These are phyloP conservation scores for Manihot esculenta DNA, from an alignment of 441 rosid species.

Conservation along the genomic window DNA sequence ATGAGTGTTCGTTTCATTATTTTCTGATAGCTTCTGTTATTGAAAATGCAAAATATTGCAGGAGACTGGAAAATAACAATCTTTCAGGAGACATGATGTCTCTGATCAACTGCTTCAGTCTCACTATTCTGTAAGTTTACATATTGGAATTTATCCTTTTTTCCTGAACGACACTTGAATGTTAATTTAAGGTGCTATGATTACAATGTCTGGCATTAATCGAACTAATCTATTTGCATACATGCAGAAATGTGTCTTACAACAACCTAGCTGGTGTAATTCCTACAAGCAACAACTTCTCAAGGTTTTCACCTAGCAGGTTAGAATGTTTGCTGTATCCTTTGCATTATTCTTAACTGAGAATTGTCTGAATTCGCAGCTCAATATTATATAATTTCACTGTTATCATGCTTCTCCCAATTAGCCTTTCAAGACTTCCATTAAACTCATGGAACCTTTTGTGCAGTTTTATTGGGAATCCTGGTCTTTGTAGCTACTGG, in stretches of 20 bases:
- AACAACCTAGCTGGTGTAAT: constrained; percentile 77
- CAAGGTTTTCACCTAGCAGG: constrained; percentile 77
- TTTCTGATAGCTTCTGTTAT: too few relatives aligned
- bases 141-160: not conserved
- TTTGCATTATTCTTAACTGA: too few relatives aligned
- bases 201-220: not conserved
- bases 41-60: constrained; percentile 34
- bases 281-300: constrained; percentile 73
- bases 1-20: not conserved
- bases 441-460: constrained; percentile 5
- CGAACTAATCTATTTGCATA: constrained; percentile 1
- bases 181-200: constrained; percentile 1
- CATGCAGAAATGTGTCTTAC: constrained; percentile 75
- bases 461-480: constrained; percentile 79
- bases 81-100: constrained; percentile 69
- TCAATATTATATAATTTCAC: not conserved
- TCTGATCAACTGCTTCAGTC: constrained; percentile 70
- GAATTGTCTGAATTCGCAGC: not conserved
- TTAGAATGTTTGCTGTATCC: constrained; percentile 17
- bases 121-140: constrained; percentile 55
- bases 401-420: not conserved
- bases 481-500: constrained; percentile 77
- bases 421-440: not conserved
- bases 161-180: not conserved
- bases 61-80: constrained; percentile 76